Evolutionary conservation across 2,329 filamentous ascomycete species (phyloP).

Genomic region (Knoxdaviesia proteae): DNA sequence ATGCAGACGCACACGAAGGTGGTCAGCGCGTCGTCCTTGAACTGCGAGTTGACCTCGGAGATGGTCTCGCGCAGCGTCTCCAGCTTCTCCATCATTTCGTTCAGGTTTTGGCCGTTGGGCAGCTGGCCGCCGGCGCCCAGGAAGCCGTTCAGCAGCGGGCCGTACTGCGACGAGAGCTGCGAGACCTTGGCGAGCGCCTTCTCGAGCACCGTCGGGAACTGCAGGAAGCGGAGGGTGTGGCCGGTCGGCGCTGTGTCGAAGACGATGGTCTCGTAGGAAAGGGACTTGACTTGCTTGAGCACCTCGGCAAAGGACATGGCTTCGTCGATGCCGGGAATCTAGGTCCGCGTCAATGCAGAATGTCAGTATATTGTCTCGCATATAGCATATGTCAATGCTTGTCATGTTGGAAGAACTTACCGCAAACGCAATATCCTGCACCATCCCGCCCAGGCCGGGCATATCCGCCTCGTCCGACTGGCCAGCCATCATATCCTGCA

Average conservation of each 20-base stretch:
- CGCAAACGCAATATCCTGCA: slow-evolving; percentile 94
- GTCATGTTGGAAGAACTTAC: slow-evolving; percentile 27
- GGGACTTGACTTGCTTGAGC: slow-evolving; percentile 95
- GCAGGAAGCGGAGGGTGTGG: slow-evolving; percentile 93
- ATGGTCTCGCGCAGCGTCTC: slow-evolving; percentile 87
- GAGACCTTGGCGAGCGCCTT: slow-evolving; percentile 96
- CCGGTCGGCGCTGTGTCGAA: slow-evolving; percentile 97
- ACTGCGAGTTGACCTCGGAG: slow-evolving; percentile 86
- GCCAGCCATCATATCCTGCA: slow-evolving; percentile 77
- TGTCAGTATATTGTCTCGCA: background rate
- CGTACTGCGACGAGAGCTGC: slow-evolving; percentile 83
- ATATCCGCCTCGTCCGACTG: slow-evolving; percentile 50
- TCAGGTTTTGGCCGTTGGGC: slow-evolving; percentile 80
- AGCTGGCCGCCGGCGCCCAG: slow-evolving; percentile 56
- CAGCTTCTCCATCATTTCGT: slow-evolving; percentile 86
- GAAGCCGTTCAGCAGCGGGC: slow-evolving; percentile 84
- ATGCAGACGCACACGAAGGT: slow-evolving; percentile 98
- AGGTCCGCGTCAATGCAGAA: background rate
- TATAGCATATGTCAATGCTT: background rate
- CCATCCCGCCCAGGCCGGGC: slow-evolving; percentile 74
- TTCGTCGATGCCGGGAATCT: slow-evolving; percentile 97
- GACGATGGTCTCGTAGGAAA: slow-evolving; percentile 96
- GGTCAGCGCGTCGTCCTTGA: slow-evolving; percentile 88
- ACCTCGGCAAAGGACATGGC: slow-evolving; percentile 99
- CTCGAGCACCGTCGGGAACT: slow-evolving; percentile 94